These are phyloP conservation scores for Hippophae gyantsensis DNA, from an alignment of 306 rosid genomes.

Conservation along the genomic window DNA sequence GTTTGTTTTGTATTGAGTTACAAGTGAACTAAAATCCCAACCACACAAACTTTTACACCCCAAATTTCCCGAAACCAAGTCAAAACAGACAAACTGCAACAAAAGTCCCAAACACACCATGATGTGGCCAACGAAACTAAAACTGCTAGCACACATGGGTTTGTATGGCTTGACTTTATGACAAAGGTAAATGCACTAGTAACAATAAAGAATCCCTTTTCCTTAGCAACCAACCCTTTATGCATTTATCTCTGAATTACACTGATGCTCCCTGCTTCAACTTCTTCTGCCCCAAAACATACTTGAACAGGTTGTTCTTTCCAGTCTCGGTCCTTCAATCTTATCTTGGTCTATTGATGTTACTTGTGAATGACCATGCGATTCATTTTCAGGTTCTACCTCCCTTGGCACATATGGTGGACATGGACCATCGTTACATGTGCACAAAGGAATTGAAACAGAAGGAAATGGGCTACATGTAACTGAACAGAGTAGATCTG, in stretches of 20 bases:
- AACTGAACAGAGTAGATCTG: constrained; percentile 84
- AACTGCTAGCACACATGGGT: constrained; percentile 27
- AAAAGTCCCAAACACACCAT: constrained; percentile 19
- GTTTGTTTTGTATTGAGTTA: too few species aligned
- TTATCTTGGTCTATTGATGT: constrained; percentile 38
- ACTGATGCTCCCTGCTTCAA: constrained; percentile 93
- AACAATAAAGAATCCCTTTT: constrained; percentile 8
- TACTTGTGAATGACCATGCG: constrained; percentile 37
- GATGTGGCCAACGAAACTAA: constrained; percentile 35
- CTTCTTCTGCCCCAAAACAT: constrained; percentile 97
- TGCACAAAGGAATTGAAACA: constrained; percentile 72
- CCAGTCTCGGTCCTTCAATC: constrained; percentile 65
- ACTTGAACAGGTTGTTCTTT: constrained; percentile 65
- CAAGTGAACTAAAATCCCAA: too few species aligned
- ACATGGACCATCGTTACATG: constrained; percentile 81
- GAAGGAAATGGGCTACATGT: constrained; percentile 94
- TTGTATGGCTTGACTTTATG: constrained; percentile 8
- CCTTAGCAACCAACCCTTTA: constrained; percentile 17
- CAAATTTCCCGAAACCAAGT: too few species aligned
- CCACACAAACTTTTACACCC: too few species aligned
- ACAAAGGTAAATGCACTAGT: not conserved
- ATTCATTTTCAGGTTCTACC: constrained; percentile 47
- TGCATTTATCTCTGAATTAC: constrained; percentile 92
- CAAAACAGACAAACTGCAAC: not conserved
- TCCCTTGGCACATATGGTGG: constrained; percentile 62